phyloP scores from a whole-genome alignment of 2,329 filamentous ascomycete species.

The Aspergillus eucalypticola region DNA sequence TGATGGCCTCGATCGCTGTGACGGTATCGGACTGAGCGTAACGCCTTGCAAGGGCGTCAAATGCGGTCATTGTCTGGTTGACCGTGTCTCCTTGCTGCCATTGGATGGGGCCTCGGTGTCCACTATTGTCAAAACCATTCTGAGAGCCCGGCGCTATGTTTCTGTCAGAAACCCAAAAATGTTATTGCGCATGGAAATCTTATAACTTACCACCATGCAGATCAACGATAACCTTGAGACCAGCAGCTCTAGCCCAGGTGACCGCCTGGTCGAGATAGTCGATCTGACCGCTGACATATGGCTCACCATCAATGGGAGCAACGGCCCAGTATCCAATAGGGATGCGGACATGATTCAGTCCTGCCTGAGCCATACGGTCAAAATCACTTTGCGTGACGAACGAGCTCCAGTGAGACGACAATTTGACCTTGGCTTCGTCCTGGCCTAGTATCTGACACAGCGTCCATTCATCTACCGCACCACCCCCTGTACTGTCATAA shows the following conservation, averaged over 20 bases:
- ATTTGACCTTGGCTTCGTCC: conserved; percentile 47
- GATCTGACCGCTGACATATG: conserved; percentile 64
- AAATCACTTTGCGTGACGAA: conserved; percentile 61
- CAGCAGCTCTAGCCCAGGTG: conserved; percentile 58
- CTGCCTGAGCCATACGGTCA: conserved; percentile 54
- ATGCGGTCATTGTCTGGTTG: conserved; percentile 50
- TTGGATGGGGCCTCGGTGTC: conserved; percentile 44
- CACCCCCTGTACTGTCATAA: conserved; percentile 52
- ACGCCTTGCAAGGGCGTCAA: conserved; percentile 59
- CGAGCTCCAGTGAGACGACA: conserved; percentile 60
- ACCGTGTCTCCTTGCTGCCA: conserved; percentile 44
- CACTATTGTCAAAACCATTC: conserved; percentile 69
- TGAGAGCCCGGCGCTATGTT: conserved; percentile 59
- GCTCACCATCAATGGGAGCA: conserved; percentile 54
- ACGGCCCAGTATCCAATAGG: conserved; percentile 68
- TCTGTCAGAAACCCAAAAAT: neutral
- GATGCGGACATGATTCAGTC: conserved; percentile 65
- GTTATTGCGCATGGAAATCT: neutral
- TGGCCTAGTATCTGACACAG: conserved; percentile 53
- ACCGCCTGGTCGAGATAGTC: conserved; percentile 59
- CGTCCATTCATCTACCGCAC: conserved; percentile 60
- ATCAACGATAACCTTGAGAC: conserved; percentile 67
- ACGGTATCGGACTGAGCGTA: conserved; percentile 62
- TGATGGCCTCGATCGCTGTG: conserved; percentile 50
- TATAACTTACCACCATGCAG: conserved; percentile 61